Evolutionary conservation across 192 early-diverging fungal species (phyloP), one percentile per base, ranked within the genome.

Genomic region (Glomus cerebriforme): DNA sequence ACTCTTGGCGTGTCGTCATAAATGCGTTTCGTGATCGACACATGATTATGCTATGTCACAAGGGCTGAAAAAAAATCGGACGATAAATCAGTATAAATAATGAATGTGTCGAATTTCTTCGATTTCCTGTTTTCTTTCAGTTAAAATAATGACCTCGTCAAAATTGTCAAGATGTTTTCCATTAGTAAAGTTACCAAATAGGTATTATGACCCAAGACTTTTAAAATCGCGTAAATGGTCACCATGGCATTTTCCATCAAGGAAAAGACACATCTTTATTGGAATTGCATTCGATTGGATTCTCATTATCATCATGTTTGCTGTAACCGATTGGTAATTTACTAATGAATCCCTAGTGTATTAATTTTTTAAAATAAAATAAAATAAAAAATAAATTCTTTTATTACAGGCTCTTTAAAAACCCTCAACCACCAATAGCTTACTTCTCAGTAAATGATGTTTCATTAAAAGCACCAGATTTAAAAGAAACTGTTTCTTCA

Each of bases 401-500:
- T 70, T 75, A 43, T 47, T 47, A 27, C 27, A 79, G 77, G 77
- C 24, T 79, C 27, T 67, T 71, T 75, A 24, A 45, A 22, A 43
- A 15, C 10, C 73, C 79, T 59, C 24, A 77, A 37, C 79, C 79
- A 39, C 73, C 79, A 12, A 62, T 31, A 17, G 73, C 79, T n/a
- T 79, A 79, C 15, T 79, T 79, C n/a, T 58, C 43, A 13, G 5
- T 72, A 19, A n/a, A 68, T 35, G 79, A 79, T 35, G 7, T 27
- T 12, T 43, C 34, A 3, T 43, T 75, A 12, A 71, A 59, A 43
- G 2, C 12, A 13, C 79, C 79, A 22, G 13, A 35, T 5, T n/a
- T 79, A 9, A 10, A 17, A 29, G 70, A 79, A 37, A 79, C 75
- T 12, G n/a, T 79, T 63, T 78, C 79, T 19, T 24, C 79, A 15